Evolutionary conservation across 345 rosid species (phyloP).

Genomic region (Aegle marmelos): DNA sequence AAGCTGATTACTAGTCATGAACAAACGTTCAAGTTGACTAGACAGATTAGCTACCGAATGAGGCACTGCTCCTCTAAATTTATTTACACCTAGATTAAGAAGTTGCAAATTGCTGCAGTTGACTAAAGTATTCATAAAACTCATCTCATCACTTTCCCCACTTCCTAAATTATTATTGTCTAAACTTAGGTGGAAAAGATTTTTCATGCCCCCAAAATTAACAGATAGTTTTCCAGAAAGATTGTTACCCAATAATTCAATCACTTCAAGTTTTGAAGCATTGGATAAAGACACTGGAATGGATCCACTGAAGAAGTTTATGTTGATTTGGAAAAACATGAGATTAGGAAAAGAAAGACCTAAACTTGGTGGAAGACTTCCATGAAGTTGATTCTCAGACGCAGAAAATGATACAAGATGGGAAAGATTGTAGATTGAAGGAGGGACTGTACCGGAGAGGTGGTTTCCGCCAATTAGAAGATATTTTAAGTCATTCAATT

Average conservation of each 20-base stretch:
- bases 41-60: slow-evolving; percentile 12
- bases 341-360: too few relatives aligned
- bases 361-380: background rate
- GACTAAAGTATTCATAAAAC: background rate
- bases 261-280: too few relatives aligned
- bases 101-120: background rate
- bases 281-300: too few relatives aligned
- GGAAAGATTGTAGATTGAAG: too few relatives aligned
- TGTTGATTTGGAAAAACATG: too few relatives aligned
- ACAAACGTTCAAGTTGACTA: background rate
- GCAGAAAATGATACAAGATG: background rate
- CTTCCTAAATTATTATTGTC: slow-evolving; percentile 14
- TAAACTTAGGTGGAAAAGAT: background rate
- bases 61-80: slow-evolving; percentile 15
- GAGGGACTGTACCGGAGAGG: too few relatives aligned
- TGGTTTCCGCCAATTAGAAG: too few relatives aligned
- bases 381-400: background rate
- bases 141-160: slow-evolving; percentile 9
- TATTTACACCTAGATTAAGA: background rate
- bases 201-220: background rate
- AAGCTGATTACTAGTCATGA: background rate
- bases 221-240: too few relatives aligned
- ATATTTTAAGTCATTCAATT: too few relatives aligned
- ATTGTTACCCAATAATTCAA: too few relatives aligned
- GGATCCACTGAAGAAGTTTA: too few relatives aligned